Base-by-base conservation (phyloP, 441 rosid genomes). In the Euphorbia celastroides region DNA sequence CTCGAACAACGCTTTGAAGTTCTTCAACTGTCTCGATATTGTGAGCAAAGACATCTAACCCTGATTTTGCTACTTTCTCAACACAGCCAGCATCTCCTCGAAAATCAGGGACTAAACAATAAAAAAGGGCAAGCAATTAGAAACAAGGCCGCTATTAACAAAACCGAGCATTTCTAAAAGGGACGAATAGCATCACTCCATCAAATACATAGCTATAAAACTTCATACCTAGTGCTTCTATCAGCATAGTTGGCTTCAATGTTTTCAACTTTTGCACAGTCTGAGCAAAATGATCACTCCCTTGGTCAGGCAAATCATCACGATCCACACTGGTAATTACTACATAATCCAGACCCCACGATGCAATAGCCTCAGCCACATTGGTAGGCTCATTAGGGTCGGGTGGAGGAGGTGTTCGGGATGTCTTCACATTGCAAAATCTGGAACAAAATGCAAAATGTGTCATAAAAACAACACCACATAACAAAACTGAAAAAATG, bases 1-100 rank as follows among this genome's bases (percentile, higher is more conserved):
- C 99, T 36, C 99, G 77, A 20, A 95, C 98, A 51, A 51, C 85
- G 32, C 87, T 75, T 73, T 95, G 99, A 77, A 90, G 99, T 71
- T 88, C 98, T 77, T 92, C 97, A 20, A 95, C 99, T 3, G 98
- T 92, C 85, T 95, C 98, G 57, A 92, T 92, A 75, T 95, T 95
- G 81, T 95, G 99, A 67, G 98, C 98, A 72, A 94, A 71, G 60
- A 92, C 98, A 75, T 95, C 86, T 52, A 95, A 76, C 51, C 97
- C 97, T 20, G 97, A 88, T 79, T 74, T 90, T 34, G 96, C 83
- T 68, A 92, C 99, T 78, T 82, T 89, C 82, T 87, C 95, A 22
- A 95, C 93, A 55, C 95, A 92, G 57, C 76, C 80, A 34, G 77
- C 38, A 69, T 90, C 88, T 65, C 96, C 99, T 55, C 42, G 42